These are phyloP conservation scores for Metschnikowia colocasiae DNA, from an alignment of 805 yeast genomes.

Conservation along the genomic window DNA sequence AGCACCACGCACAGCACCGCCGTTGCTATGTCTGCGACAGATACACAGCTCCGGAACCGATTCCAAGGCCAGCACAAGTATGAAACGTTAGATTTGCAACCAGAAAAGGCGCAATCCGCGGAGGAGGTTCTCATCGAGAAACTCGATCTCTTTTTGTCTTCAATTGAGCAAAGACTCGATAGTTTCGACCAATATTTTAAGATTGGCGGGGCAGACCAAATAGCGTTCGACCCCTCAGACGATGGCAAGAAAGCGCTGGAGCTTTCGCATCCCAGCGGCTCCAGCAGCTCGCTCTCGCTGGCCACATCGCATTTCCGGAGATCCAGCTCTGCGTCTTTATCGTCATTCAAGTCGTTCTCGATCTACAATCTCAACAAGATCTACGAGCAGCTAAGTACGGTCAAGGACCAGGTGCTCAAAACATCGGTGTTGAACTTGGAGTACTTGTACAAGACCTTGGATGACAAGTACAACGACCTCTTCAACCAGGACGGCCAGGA, in stretches of 20 bases:
- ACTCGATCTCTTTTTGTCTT: conserved; percentile 38
- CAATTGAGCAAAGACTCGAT: conserved; percentile 39
- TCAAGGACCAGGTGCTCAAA: conserved; percentile 36
- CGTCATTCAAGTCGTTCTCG: conserved; percentile 31
- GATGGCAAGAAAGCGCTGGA: conserved; percentile 9
- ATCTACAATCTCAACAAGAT: conserved; percentile 29
- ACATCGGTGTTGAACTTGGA: conserved; percentile 39
- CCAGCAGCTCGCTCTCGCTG: not conserved
- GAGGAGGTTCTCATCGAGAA: conserved; percentile 41
- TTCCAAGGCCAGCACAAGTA: not conserved
- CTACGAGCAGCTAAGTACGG: conserved; percentile 32
- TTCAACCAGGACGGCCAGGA: conserved; percentile 23
- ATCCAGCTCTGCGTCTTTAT: conserved; percentile 27
- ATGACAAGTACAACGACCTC: conserved; percentile 39
- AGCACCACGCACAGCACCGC: not conserved
- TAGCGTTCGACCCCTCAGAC: conserved; percentile 9
- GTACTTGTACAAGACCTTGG: conserved; percentile 35
- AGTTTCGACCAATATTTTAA: conserved; percentile 40
- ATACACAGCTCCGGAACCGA: conserved; percentile 15
- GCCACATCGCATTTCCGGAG: conserved; percentile 19
- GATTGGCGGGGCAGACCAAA: conserved; percentile 15
- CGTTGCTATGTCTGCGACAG: conserved; percentile 5
- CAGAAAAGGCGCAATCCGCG: conserved; percentile 17
- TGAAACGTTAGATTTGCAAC: not conserved
- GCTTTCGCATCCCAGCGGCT: not conserved